A percentile compares a stretch with the other conserved stretches of the same genome.
phyloP scores from a whole-genome alignment of 306 rosid species.

The Sophora flavescens region DNA sequence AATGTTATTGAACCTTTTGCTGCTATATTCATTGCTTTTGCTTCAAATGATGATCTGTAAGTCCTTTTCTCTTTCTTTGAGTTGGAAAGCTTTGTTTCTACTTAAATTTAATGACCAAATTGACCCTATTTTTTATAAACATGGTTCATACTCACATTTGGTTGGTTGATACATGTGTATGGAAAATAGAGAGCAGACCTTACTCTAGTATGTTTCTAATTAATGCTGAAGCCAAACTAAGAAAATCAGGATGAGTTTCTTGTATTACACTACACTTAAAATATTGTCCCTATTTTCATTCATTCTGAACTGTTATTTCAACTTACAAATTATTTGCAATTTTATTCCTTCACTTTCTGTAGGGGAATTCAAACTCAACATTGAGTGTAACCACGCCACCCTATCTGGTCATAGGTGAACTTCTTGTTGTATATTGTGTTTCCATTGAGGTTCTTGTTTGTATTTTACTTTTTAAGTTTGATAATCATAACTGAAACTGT shows the following conservation, averaged over 20 bases:
- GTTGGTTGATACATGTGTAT: neutral
- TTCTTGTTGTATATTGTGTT: constrained; percentile 1
- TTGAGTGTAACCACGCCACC: constrained; percentile 98
- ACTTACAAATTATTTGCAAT: constrained; percentile 23
- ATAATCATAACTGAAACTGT: constrained; percentile 31
- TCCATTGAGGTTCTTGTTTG: constrained; percentile 24
- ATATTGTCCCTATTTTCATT: constrained; percentile 18
- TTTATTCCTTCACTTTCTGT: constrained; percentile 42
- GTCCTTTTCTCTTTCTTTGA: neutral
- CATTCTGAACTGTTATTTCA: constrained; percentile 19
- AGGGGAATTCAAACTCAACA: constrained; percentile 94
- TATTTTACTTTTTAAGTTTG: constrained; percentile 23
- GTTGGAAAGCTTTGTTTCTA: neutral
- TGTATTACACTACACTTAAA: neutral
- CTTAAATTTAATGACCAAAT: constrained; percentile 27
- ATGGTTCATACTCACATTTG: neutral
- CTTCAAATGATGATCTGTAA: constrained; percentile 7
- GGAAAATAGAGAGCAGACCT: neutral
- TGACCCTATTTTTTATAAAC: constrained; percentile 1
- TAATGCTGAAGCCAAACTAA: neutral
- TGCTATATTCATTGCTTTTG: neutral
- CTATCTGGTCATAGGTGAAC: constrained; percentile 95
- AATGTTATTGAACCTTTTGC: constrained; percentile 1
- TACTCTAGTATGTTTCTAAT: neutral
- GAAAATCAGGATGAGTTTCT: constrained; percentile 18